Conservation (phyloP, 495 filamentous ascomycete species). For the Cudoniella acicularis region DNA sequence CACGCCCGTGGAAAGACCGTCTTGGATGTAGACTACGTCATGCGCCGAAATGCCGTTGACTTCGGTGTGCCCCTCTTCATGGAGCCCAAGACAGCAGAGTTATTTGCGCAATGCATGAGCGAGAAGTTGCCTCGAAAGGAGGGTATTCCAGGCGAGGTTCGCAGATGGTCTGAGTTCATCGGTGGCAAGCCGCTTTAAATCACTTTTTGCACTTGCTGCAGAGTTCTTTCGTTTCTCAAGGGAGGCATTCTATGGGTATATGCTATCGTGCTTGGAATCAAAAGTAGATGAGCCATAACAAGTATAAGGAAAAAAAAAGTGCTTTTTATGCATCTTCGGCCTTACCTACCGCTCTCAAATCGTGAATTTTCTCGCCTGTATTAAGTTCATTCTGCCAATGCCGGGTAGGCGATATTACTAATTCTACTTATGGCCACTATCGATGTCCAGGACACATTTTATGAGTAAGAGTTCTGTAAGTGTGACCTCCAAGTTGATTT, state of each 20-base stretch:
- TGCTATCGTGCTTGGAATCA: too few relatives aligned
- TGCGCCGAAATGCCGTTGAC: constrained; percentile 94
- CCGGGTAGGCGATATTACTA: too few relatives aligned
- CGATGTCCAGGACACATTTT: too few relatives aligned
- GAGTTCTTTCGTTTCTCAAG: neutral
- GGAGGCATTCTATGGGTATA: neutral
- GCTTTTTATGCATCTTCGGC: too few relatives aligned
- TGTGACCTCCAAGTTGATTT: too few relatives aligned
- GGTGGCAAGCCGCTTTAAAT: constrained; percentile 78
- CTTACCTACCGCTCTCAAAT: too few relatives aligned
- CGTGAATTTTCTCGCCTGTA: too few relatives aligned
- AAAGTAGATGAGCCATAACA: too few relatives aligned
- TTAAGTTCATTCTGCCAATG: too few relatives aligned
- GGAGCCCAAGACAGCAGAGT: constrained; percentile 96
- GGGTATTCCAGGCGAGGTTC: constrained; percentile 84
- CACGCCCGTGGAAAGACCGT: constrained; percentile 76
- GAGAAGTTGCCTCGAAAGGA: constrained; percentile 83
- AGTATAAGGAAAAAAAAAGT: too few relatives aligned
- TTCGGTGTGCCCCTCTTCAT: constrained; percentile 97
- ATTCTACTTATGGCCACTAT: too few relatives aligned
- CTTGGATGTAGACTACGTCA: constrained; percentile 94
- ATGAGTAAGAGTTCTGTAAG: too few relatives aligned
- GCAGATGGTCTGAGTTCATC: constrained; percentile 90
- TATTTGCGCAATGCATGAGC: constrained; percentile 94
- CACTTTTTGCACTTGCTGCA: neutral